Percentiles rank a stretch among this genome's conserved stretches.
These are phyloP conservation scores for Phyllosticta citriasiana DNA, from an alignment of 2,329 filamentous ascomycete genomes.

Conservation along the genomic window DNA sequence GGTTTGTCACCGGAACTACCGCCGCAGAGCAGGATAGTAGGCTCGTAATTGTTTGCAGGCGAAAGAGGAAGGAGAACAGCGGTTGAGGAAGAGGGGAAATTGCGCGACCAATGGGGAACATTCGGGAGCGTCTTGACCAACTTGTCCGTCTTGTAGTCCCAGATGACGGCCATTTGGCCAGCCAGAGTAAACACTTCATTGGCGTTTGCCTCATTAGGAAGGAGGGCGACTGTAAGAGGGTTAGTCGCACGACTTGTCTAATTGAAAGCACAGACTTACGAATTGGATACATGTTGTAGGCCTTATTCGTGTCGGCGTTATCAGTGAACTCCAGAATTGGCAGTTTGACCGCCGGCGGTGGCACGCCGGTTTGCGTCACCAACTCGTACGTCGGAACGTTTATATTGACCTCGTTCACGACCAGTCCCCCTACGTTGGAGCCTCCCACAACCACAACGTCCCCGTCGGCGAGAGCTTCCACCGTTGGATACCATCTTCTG, in stretches of 20 bases:
- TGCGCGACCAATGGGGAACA: constrained; percentile 1
- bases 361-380: background rate
- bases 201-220: constrained; percentile 6
- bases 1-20: constrained; percentile 7
- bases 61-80: constrained; percentile 5
- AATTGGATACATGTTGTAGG: constrained; percentile 10
- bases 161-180: constrained; percentile 6
- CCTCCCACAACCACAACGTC: constrained; percentile 5
- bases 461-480: constrained; percentile 3
- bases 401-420: constrained; percentile 7
- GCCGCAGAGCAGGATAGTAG: constrained; percentile 9
- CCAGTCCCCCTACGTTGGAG: background rate
- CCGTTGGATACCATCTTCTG: constrained; percentile 4
- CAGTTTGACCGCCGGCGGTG: constrained; percentile 1
- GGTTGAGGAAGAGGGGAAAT: constrained; percentile 8
- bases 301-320: constrained; percentile 8
- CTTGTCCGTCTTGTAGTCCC: constrained; percentile 4
- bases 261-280: background rate
- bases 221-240: background rate
- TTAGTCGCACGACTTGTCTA: background rate
- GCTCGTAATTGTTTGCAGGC: background rate
- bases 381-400: constrained; percentile 11
- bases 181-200: constrained; percentile 10
- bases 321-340: constrained; percentile 7
- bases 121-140: constrained; percentile 3